These are phyloP conservation scores for Marasmius tenuissimus DNA, from an alignment of 1,284 basidiomycete species.

Conservation along the genomic window DNA sequence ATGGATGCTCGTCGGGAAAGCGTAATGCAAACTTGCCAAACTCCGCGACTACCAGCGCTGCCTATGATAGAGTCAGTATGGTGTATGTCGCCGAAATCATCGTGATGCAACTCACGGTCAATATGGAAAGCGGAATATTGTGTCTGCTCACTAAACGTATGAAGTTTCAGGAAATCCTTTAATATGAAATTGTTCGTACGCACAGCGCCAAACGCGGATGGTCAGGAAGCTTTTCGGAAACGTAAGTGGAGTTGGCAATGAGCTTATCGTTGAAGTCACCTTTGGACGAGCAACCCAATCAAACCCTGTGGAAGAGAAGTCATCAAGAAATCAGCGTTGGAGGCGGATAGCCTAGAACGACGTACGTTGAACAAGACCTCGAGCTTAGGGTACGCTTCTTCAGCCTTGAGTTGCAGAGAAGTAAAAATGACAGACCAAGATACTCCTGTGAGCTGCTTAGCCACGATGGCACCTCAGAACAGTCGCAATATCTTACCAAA, in stretches of 20 bases:
- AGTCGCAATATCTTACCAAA: conserved; percentile 37
- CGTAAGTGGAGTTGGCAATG: neutral
- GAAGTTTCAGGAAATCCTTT: neutral
- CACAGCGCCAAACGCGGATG: conserved; percentile 53
- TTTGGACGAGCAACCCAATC: conserved; percentile 54
- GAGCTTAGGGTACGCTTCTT: conserved; percentile 28
- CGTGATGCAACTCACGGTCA: conserved; percentile 33
- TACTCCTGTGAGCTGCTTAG: conserved; percentile 36
- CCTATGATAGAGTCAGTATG: conserved; percentile 22
- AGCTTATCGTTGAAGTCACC: conserved; percentile 26
- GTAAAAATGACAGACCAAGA: conserved; percentile 34
- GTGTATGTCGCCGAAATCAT: neutral
- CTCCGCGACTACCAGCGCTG: conserved; percentile 42
- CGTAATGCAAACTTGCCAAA: conserved; percentile 34
- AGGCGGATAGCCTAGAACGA: neutral
- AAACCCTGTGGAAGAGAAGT: conserved; percentile 37
- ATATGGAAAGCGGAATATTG: conserved; percentile 38
- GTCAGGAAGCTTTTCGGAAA: conserved; percentile 43
- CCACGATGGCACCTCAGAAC: neutral
- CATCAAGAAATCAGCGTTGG: neutral
- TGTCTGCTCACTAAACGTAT: conserved; percentile 42
- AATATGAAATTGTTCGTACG: conserved; percentile 18
- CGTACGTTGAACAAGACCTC: conserved; percentile 56
- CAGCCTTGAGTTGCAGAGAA: neutral
- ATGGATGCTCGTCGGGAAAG: conserved; percentile 2